phyloP scores from a whole-genome alignment of 345 rosid species.

The Triadica sebifera region DNA sequence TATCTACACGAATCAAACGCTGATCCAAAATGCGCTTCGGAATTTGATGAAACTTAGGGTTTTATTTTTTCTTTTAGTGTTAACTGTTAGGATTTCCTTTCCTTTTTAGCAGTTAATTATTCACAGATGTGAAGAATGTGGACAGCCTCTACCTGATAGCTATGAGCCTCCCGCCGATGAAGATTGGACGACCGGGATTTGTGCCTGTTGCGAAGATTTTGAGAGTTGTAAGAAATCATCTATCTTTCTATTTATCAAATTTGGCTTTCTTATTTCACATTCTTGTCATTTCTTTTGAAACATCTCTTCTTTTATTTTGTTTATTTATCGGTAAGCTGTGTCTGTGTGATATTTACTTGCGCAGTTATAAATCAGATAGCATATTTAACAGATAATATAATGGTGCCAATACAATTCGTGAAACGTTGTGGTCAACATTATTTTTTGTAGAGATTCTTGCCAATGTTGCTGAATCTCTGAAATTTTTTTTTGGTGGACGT shows the following conservation, averaged over 20 bases:
- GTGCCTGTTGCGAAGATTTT: conserved; percentile 59
- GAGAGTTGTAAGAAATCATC: conserved; percentile 54
- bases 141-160: conserved; percentile 72
- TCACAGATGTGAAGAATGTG: conserved; percentile 71
- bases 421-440: no score
- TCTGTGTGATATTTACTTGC: no score
- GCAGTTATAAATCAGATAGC: no score
- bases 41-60: no score
- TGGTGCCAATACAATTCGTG: no score
- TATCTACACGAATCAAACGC: background rate
- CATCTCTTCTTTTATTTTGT: background rate
- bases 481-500: no score
- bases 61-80: background rate
- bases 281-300: no score
- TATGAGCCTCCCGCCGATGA: conserved; percentile 92
- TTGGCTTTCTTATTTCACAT: background rate
- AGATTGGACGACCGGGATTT: conserved; percentile 88
- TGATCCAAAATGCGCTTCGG: background rate
- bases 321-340: background rate
- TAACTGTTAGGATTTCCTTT: background rate
- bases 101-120: conserved; percentile 39
- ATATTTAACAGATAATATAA: background rate
- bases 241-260: background rate
- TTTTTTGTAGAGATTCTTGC: background rate
- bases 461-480: background rate